Percentiles rank a stretch among this genome's conserved stretches.
Conservation (phyloP, 2,329 filamentous ascomycete species). For the Colletotrichum sp. region DNA sequence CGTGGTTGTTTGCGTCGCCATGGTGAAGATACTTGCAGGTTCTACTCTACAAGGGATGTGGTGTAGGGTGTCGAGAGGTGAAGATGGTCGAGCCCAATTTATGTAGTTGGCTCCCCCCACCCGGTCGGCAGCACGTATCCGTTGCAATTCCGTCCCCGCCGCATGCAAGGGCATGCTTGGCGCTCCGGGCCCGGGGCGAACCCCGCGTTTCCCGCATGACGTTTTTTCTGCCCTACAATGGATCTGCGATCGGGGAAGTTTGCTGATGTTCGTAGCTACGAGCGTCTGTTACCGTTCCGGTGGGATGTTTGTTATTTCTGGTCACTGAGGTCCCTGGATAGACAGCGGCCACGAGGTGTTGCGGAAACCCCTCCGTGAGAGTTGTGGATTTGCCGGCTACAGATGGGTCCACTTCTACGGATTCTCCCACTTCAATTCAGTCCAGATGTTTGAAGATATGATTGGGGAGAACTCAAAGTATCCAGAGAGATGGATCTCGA, state of each 20-base stretch:
- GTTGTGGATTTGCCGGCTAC: not conserved
- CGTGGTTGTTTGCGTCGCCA: not conserved
- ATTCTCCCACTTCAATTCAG: not conserved
- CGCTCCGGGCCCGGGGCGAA: not conserved
- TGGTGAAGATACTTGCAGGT: not conserved
- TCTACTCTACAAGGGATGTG: not conserved
- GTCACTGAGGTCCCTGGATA: rapidly evolving
- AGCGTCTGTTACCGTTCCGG: not conserved
- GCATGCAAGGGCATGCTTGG: not conserved
- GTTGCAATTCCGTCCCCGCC: not conserved
- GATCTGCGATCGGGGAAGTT: not conserved
- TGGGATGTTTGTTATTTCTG: not conserved
- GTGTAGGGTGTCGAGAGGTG: not conserved
- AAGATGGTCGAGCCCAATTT: not conserved
- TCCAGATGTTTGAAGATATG: not conserved
- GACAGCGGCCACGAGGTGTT: not conserved
- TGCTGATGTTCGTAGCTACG: not conserved
- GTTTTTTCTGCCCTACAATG: not conserved
- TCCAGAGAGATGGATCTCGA: not conserved
- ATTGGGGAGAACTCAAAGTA: not conserved
- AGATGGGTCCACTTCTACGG: not conserved
- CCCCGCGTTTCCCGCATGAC: not conserved
- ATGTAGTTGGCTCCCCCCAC: not conserved
- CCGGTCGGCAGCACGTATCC: not conserved
- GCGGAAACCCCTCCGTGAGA: not conserved